These are phyloP conservation scores for Metschnikowia matae DNA, from an alignment of 805 yeast genomes.

Conservation along the genomic window DNA sequence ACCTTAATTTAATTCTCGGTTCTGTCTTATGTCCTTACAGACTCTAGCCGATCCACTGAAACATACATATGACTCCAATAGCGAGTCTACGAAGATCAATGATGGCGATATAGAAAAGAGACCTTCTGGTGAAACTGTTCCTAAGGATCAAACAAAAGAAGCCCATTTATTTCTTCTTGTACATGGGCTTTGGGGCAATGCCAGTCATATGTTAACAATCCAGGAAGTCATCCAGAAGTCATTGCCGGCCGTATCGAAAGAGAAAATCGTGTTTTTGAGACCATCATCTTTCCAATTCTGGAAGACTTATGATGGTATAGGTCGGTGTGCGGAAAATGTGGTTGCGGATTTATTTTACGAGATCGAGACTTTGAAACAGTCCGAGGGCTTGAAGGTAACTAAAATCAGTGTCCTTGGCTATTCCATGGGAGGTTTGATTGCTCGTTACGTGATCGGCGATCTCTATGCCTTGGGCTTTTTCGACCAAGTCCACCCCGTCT, in stretches of 20 bases:
- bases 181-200: conserved; percentile 70
- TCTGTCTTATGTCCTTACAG: neutral
- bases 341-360: conserved; percentile 37
- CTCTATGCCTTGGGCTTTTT: conserved; percentile 51
- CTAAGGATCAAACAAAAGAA: neutral
- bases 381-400: conserved; percentile 39
- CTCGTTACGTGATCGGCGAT: conserved; percentile 78
- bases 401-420: conserved; percentile 80
- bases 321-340: conserved; percentile 32
- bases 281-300: conserved; percentile 41
- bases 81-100: neutral
- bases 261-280: conserved; percentile 31
- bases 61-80: neutral
- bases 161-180: conserved; percentile 39
- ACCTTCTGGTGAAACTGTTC: neutral
- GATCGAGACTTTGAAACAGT: conserved; percentile 33
- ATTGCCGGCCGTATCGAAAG: conserved; percentile 22
- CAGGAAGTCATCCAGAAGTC: conserved; percentile 40
- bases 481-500: conserved; percentile 50
- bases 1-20: neutral
- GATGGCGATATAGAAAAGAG: neutral
- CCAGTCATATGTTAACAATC: conserved; percentile 62
- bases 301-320: conserved; percentile 43
- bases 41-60: neutral
- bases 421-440: conserved; percentile 82